phyloP scores from a whole-genome alignment of 768 basidiomycete genomes.

The Ramaria rubella region DNA sequence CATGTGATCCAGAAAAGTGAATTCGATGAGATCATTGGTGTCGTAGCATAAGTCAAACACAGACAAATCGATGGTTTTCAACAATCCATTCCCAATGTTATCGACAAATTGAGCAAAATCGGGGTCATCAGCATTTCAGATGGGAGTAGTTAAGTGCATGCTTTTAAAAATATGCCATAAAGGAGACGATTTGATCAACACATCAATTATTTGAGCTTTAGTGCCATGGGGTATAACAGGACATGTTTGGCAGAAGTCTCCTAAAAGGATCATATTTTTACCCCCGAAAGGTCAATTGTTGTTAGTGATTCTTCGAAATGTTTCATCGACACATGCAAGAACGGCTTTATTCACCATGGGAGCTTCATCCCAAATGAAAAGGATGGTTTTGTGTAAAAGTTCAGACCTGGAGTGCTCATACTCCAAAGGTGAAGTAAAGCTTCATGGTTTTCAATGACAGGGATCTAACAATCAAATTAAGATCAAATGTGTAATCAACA shows the following conservation, averaged over 20 bases:
- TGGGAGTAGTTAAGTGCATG: conserved; percentile 25
- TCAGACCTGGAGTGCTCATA: conserved; percentile 23
- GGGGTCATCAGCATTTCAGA: conserved; percentile 32
- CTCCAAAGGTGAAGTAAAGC: conserved; percentile 28
- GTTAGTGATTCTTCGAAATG: neutral
- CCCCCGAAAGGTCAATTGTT: neutral
- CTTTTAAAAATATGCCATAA: conserved; percentile 29
- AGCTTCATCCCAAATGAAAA: conserved; percentile 21
- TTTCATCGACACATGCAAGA: neutral
- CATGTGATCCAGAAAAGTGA: no score
- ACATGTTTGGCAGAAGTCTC: no score
- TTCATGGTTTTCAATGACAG: conserved; percentile 28
- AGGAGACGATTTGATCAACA: conserved; percentile 31
- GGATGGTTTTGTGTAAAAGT: conserved; percentile 34
- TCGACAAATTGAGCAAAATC: conserved; percentile 33
- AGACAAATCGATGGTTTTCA: no score
- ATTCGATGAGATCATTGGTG: no score
- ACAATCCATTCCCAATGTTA: conserved; percentile 33
- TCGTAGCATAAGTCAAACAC: no score
- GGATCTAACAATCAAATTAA: conserved; percentile 20
- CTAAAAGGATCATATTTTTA: neutral
- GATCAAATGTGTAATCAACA: neutral
- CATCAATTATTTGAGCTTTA: no score
- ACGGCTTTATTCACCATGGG: conserved; percentile 33
- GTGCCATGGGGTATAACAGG: no score